phyloP scores from a whole-genome alignment of 495 filamentous ascomycete species.

The Neurospora africana region DNA sequence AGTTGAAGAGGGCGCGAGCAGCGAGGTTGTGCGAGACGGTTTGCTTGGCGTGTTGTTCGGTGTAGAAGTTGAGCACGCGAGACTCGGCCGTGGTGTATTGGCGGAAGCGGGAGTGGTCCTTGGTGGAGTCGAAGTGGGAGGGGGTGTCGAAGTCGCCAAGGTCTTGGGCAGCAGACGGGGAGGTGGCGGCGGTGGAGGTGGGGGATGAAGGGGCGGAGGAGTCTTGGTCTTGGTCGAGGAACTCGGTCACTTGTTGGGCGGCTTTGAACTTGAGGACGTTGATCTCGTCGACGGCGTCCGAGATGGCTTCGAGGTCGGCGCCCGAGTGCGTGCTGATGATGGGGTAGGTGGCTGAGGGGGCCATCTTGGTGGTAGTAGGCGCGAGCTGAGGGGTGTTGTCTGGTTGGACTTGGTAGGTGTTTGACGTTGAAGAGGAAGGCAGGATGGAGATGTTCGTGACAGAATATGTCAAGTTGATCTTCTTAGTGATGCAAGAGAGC shows the following conservation, averaged over 20 bases:
- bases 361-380: not conserved
- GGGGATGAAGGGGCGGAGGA: not conserved
- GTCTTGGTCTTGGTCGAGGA: not conserved
- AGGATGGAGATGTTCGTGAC: not conserved
- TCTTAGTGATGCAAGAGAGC: not conserved
- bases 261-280: conserved; percentile 57
- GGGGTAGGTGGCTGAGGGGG: conserved; percentile 7
- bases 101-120: conserved; percentile 73
- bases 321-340: conserved; percentile 41
- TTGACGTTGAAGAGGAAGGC: not conserved
- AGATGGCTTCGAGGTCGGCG: conserved; percentile 65
- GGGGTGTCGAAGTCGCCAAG: conserved; percentile 48
- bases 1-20: conserved; percentile 59
- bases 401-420: not conserved
- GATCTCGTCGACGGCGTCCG: conserved; percentile 70
- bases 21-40: conserved; percentile 77
- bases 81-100: conserved; percentile 71
- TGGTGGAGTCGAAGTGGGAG: conserved; percentile 60
- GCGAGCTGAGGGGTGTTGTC: not conserved
- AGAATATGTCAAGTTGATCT: not conserved
- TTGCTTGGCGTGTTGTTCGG: conserved; percentile 74
- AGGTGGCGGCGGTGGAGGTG: not conserved
- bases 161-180: conserved; percentile 22
- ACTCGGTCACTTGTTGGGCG: conserved; percentile 11
- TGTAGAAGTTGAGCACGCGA: conserved; percentile 73